phyloP scores from a whole-genome alignment of 257 asterid species.

The Solanum sparsipilum region DNA sequence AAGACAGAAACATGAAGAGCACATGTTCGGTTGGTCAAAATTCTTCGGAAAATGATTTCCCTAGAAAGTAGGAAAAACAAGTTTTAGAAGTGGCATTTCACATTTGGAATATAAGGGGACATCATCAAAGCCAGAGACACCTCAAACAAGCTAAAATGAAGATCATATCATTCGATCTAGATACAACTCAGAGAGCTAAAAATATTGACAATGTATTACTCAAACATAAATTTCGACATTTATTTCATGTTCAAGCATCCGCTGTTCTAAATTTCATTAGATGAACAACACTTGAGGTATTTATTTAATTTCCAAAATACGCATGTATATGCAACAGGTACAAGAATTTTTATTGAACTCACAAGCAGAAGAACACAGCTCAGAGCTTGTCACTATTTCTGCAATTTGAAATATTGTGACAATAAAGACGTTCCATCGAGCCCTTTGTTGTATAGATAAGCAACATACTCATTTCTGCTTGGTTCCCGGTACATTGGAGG shows the following conservation, averaged over 20 bases:
- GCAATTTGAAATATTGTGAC: conserved; percentile 16
- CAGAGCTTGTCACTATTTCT: neutral
- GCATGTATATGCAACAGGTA: neutral
- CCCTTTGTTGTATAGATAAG: conserved; percentile 29
- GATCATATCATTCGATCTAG: neutral
- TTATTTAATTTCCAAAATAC: neutral
- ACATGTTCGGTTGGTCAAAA: neutral
- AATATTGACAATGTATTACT: neutral
- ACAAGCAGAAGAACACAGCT: neutral
- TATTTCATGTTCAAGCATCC: neutral
- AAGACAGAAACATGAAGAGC: neutral
- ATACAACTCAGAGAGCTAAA: neutral
- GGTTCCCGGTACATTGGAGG: conserved; percentile 30
- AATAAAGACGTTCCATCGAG: conserved; percentile 28
- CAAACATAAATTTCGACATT: neutral
- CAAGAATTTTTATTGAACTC: neutral
- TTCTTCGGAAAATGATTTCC: neutral
- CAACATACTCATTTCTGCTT: conserved; percentile 31
- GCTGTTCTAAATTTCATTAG: neutral
- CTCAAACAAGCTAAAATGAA: neutral
- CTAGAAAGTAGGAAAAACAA: neutral
- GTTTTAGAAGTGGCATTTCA: neutral
- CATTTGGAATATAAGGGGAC: neutral
- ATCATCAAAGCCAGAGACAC: neutral
- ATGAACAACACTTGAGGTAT: neutral